A percentile compares a stretch with the other conserved stretches of the same genome.
These are phyloP conservation scores for Mycosphaerelloides madeirae DNA, from an alignment of 2,329 filamentous ascomycete genomes.

Conservation along the genomic window DNA sequence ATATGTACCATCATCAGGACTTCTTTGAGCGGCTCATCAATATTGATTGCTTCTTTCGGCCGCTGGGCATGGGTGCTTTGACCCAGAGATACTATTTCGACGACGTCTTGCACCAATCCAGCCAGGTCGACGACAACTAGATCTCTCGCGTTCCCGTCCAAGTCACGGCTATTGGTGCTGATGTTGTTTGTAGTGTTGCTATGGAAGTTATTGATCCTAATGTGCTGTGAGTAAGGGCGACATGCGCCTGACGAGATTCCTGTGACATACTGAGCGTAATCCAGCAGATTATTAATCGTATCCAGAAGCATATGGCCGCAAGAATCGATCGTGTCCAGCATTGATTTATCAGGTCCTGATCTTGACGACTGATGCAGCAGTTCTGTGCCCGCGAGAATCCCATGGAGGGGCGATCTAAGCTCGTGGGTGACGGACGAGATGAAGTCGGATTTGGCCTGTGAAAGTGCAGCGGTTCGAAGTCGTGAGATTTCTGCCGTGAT, in stretches of 20 bases:
- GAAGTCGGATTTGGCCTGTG: conserved; percentile 48
- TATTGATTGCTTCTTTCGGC: conserved; percentile 7
- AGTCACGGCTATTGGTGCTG: neutral
- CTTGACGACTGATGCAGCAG: neutral
- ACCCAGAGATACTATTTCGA: too few species aligned
- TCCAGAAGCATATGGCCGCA: conserved; percentile 48
- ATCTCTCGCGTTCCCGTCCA: neutral
- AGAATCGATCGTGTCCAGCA: conserved; percentile 46
- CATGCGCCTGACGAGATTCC: too few species aligned
- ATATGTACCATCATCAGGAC: conserved; percentile 5
- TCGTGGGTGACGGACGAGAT: conserved; percentile 51
- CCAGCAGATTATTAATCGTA: conserved; percentile 42
- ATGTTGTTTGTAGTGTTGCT: neutral
- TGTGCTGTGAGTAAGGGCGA: too few species aligned
- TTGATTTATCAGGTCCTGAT: conserved; percentile 37
- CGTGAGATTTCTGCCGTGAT: conserved; percentile 36
- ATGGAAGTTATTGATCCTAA: too few species aligned
- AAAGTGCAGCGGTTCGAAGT: conserved; percentile 35
- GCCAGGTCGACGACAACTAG: conserved; percentile 2
- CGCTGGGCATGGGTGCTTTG: too few species aligned
- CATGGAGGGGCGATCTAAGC: conserved; percentile 46
- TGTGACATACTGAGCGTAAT: too few species aligned
- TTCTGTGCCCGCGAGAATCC: conserved; percentile 37
- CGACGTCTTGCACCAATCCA: too few species aligned
- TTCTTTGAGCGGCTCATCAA: conserved; percentile 9